Conservation (phyloP, 2,329 filamentous ascomycete species). For the Aspergillus brasiliensis region DNA sequence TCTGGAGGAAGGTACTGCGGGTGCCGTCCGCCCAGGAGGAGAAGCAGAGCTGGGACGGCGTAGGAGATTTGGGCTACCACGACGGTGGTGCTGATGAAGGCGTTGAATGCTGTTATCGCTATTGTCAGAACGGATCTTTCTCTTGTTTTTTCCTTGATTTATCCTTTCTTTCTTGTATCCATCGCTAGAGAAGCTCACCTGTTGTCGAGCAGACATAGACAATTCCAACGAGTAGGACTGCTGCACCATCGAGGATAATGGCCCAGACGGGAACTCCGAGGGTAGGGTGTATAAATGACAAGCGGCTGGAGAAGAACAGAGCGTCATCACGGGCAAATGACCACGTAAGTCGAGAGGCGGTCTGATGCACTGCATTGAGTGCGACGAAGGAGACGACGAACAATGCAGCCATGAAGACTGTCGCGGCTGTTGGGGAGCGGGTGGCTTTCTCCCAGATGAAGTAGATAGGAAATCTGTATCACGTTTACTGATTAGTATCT, state of each 20-base stretch:
- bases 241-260: constrained; percentile 17
- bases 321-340: constrained; percentile 37
- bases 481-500: neutral
- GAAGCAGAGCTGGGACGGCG: constrained; percentile 22
- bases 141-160: no score
- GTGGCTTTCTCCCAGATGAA: constrained; percentile 28
- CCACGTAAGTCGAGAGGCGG: constrained; percentile 35
- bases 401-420: constrained; percentile 23
- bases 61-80: constrained; percentile 27
- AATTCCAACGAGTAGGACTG: constrained; percentile 23
- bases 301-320: constrained; percentile 29
- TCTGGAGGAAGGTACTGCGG: constrained; percentile 19
- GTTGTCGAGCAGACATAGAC: constrained; percentile 26
- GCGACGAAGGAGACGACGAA: constrained; percentile 22
- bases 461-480: constrained; percentile 23
- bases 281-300: constrained; percentile 12
- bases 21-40: constrained; percentile 17
- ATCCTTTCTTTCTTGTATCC: no score
- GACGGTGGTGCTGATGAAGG: constrained; percentile 27
- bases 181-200: constrained; percentile 9
- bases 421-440: constrained; percentile 21
- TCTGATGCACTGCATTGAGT: constrained; percentile 28
- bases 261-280: constrained; percentile 22
- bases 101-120: constrained; percentile 22
- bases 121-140: neutral